Conservation (phyloP, 495 filamentous ascomycete genomes). For the Hypoxylon fuscum region DNA sequence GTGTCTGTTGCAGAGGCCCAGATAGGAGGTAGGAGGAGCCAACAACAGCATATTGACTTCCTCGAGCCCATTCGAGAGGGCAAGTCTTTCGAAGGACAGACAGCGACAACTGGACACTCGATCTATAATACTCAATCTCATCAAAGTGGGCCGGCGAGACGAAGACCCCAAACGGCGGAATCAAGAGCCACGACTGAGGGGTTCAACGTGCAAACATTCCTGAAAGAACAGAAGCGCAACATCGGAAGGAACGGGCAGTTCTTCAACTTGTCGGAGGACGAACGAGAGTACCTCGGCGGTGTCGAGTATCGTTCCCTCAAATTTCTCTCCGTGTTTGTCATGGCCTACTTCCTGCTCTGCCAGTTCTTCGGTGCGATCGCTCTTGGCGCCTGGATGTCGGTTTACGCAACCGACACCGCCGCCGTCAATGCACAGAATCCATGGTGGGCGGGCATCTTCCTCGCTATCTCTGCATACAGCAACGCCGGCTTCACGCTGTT, state of each 20-base stretch:
- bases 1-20: conserved; percentile 17
- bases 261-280: conserved; percentile 65
- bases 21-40: conserved; percentile 1
- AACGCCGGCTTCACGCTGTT: conserved; percentile 84
- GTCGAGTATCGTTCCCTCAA: conserved; percentile 75
- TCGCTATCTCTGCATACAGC: conserved; percentile 74
- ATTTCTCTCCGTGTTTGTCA: conserved; percentile 71
- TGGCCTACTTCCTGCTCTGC: conserved; percentile 71
- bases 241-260: conserved; percentile 75
- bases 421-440: conserved; percentile 65
- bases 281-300: conserved; percentile 73
- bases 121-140: conserved; percentile 43
- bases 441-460: conserved; percentile 70
- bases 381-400: conserved; percentile 71
- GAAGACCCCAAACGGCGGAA: conserved; percentile 31
- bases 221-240: conserved; percentile 41
- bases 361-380: conserved; percentile 71
- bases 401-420: conserved; percentile 61
- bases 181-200: conserved; percentile 29
- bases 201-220: conserved; percentile 41
- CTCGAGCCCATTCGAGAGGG: conserved; percentile 39
- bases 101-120: conserved; percentile 35
- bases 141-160: conserved; percentile 35
- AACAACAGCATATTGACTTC: conserved; percentile 38
- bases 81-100: conserved; percentile 21